Percentiles rank a stretch among this genome's conserved stretches.
Conservation (phyloP, 345 rosid species). For the Salix udensis region DNA sequence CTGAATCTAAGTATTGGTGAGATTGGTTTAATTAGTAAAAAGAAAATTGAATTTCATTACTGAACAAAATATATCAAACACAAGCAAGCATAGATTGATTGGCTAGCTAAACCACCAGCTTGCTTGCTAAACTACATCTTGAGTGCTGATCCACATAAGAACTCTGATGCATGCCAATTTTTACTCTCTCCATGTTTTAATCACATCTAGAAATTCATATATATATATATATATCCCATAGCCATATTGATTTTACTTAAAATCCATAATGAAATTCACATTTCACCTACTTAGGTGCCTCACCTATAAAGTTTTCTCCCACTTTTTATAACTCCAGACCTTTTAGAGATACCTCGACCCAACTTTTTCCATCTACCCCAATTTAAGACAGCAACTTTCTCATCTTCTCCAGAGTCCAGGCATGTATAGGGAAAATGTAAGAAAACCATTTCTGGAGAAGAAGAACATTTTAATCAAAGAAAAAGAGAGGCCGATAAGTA, state of each 20-base stretch:
- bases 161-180: too few species aligned
- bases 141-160: not conserved
- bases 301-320: not conserved
- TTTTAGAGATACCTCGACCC: slow-evolving; percentile 10
- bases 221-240: too few species aligned
- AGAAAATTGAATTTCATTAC: not conserved
- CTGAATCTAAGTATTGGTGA: not conserved
- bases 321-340: slow-evolving; percentile 8
- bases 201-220: not conserved
- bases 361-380: slow-evolving; percentile 17
- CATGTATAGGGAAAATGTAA: slow-evolving; percentile 36
- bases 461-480: slow-evolving; percentile 25
- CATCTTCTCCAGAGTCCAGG: slow-evolving; percentile 13
- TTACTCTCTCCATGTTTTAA: not conserved
- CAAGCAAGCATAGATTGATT: not conserved
- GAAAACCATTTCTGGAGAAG: slow-evolving; percentile 44
- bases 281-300: slow-evolving; percentile 54
- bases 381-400: slow-evolving; percentile 2
- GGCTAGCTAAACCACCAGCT: not conserved
- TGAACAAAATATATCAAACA: not conserved
- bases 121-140: too few species aligned
- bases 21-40: not conserved
- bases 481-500: slow-evolving; percentile 24
- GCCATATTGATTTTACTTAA: slow-evolving; percentile 25
- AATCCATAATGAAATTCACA: slow-evolving; percentile 49